Evolutionary conservation across 352 stramenopile genomes (phyloP).

Genomic region (Pythium plurisporium): DNA sequence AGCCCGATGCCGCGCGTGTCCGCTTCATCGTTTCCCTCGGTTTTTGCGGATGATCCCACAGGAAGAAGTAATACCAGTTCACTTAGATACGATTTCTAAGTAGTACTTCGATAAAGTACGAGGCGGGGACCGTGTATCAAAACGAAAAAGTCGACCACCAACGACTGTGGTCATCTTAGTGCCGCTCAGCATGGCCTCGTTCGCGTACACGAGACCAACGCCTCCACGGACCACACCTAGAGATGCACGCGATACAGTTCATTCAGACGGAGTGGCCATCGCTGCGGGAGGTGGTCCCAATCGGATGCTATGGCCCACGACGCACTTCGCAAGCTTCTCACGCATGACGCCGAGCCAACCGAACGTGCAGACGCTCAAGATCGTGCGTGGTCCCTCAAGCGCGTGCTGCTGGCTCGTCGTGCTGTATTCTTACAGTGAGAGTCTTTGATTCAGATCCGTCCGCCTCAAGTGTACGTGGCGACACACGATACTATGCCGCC

Average conservation of each 20-base stretch:
- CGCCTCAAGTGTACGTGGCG: constrained; percentile 51
- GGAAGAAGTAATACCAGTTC: not conserved
- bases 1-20: constrained; percentile 34
- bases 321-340: constrained; percentile 9
- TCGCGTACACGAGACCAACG: not conserved
- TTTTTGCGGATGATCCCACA: not conserved
- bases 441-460: constrained; percentile 66
- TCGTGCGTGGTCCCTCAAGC: not conserved
- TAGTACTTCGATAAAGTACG: constrained; percentile 21
- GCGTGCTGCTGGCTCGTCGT: too few relatives aligned
- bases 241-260: not conserved
- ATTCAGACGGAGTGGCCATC: not conserved
- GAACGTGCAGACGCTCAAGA: constrained; percentile 4
- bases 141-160: too few relatives aligned
- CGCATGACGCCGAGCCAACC: not conserved
- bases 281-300: not conserved
- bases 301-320: constrained; percentile 22
- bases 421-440: too few relatives aligned
- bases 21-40: constrained; percentile 32
- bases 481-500: constrained; percentile 68
- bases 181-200: constrained; percentile 11
- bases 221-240: not conserved
- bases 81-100: constrained; percentile 5
- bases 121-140: too few relatives aligned
- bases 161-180: too few relatives aligned